phyloP scores from a whole-genome alignment of 305 asterid species.

The Solanum aculeatissimum region DNA sequence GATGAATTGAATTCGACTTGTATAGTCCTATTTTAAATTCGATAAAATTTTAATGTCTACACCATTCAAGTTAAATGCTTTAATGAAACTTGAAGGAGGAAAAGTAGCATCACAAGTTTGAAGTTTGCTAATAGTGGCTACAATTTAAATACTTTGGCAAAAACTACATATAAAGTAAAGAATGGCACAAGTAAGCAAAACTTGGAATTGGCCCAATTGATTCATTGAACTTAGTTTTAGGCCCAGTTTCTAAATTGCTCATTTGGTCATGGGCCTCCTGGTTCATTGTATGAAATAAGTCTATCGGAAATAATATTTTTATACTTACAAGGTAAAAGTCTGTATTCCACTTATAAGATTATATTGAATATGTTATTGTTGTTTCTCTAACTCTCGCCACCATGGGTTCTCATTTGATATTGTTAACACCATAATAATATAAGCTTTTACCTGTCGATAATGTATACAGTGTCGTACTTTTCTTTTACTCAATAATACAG shows the following conservation, averaged over 20 bases:
- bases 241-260: neutral
- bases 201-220: neutral
- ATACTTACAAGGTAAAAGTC: neutral
- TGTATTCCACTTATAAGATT: neutral
- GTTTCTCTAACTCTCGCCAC: neutral
- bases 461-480: no score
- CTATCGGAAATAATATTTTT: neutral
- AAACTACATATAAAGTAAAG: neutral
- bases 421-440: neutral
- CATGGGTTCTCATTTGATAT: accelerated
- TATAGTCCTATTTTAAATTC: no score
- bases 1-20: no score
- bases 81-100: neutral
- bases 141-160: neutral
- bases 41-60: no score
- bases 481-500: neutral
- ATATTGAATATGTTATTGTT: neutral
- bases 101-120: neutral
- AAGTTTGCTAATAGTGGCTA: neutral
- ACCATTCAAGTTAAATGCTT: neutral
- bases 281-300: no score
- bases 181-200: neutral
- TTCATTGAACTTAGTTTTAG: neutral
- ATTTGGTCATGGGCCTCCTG: neutral
- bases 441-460: no score